Conservation (phyloP, 495 filamentous ascomycete genomes). For the Saxispiralis lemnorum region DNA sequence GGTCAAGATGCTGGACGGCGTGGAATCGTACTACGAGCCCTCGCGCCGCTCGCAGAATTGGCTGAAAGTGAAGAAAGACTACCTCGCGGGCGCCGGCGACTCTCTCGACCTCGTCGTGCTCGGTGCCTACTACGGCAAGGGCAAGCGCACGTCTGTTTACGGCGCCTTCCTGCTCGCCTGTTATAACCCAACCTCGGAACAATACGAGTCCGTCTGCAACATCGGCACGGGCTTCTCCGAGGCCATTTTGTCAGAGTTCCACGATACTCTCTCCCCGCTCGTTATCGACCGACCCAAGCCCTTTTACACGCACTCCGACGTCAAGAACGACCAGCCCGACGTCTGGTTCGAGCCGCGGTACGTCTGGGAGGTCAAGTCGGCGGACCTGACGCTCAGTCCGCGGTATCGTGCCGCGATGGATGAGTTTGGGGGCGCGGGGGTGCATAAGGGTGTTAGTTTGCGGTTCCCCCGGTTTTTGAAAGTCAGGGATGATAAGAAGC, state of each 20-base stretch:
- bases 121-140: constrained; percentile 83
- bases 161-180: constrained; percentile 89
- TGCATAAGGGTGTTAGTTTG: constrained; percentile 70
- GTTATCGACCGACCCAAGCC: constrained; percentile 83
- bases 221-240: constrained; percentile 96
- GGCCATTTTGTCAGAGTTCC: constrained; percentile 61
- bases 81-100: constrained; percentile 80
- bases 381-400: constrained; percentile 81
- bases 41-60: constrained; percentile 90
- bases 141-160: constrained; percentile 87
- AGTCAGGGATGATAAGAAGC: constrained; percentile 80
- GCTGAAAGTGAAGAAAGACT: constrained; percentile 99
- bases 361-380: constrained; percentile 96
- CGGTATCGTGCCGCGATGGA: constrained; percentile 62
- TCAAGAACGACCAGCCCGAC: constrained; percentile 82
- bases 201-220: constrained; percentile 90
- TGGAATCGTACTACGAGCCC: constrained; percentile 82
- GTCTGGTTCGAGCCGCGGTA: constrained; percentile 92
- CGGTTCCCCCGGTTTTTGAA: constrained; percentile 87
- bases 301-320: constrained; percentile 72
- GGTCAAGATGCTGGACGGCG: constrained; percentile 96
- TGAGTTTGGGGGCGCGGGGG: constrained; percentile 35
- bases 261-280: constrained; percentile 48
- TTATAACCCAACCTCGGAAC: constrained; percentile 62
- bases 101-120: constrained; percentile 92